phyloP scores from a whole-genome alignment of 306 rosid genomes.

The Alnus rubra region DNA sequence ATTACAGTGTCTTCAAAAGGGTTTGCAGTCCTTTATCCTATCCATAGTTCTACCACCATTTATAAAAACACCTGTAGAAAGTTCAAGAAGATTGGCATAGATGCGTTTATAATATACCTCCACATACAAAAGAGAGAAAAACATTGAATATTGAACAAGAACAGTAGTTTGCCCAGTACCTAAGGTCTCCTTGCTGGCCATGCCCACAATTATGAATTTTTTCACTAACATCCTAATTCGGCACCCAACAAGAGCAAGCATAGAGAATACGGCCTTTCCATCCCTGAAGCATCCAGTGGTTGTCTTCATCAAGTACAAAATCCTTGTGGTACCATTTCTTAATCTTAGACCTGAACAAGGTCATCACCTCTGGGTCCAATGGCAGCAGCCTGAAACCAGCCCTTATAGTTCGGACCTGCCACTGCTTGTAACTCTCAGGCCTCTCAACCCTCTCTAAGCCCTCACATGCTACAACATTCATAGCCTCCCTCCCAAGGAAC shows the following conservation, averaged over 20 bases:
- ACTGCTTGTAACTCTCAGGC: neutral
- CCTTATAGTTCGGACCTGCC: too few species aligned
- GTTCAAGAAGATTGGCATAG: neutral
- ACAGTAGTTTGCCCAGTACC: neutral
- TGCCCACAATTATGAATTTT: neutral
- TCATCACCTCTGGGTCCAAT: neutral
- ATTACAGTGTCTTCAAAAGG: neutral
- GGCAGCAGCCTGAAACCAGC: neutral
- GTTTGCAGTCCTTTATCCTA: neutral
- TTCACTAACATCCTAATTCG: neutral
- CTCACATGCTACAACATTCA: neutral
- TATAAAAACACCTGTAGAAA: neutral
- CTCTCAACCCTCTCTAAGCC: constrained; percentile 4
- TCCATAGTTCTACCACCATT: neutral
- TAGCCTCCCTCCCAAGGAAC: neutral
- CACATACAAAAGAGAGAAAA: neutral
- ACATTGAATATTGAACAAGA: neutral
- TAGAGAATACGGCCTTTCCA: constrained; percentile 1
- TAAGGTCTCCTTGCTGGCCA: neutral
- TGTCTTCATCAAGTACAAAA: neutral
- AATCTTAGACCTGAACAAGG: neutral
- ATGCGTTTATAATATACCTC: neutral
- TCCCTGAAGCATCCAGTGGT: neutral
- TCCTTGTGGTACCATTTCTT: constrained; percentile 3
- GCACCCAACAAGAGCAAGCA: neutral